These are phyloP conservation scores for Steccherinum ochraceum DNA, from an alignment of 768 basidiomycete genomes.

Conservation along the genomic window DNA sequence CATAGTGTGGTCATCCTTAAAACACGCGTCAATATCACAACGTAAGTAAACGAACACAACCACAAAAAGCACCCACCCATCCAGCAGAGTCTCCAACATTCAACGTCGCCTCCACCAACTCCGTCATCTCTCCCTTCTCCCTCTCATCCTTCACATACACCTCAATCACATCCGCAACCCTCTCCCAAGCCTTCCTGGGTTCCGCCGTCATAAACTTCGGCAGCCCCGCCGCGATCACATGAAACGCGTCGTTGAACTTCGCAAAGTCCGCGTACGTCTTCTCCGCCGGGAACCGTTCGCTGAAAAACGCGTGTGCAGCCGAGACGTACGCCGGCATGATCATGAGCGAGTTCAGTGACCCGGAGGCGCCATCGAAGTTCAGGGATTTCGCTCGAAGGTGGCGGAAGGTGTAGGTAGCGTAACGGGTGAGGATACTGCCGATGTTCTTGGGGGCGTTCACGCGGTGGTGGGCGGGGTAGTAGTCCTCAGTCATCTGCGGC, in stretches of 20 bases:
- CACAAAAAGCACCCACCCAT: slow-evolving; percentile 9
- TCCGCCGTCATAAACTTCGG: slow-evolving; percentile 14
- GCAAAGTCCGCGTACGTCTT: slow-evolving; percentile 9
- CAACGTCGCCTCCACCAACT: slow-evolving; percentile 1
- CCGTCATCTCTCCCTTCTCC: slow-evolving; percentile 1
- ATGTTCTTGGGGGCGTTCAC: slow-evolving; percentile 10
- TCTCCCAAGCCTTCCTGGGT: slow-evolving; percentile 8
- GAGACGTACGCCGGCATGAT: slow-evolving; percentile 13
- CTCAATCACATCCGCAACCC: slow-evolving; percentile 10
- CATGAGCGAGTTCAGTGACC: slow-evolving; percentile 8
- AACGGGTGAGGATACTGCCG: slow-evolving; percentile 6
- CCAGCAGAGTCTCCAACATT: not conserved
- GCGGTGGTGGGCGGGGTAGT: slow-evolving; percentile 12
- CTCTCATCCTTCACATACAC: slow-evolving; percentile 2
- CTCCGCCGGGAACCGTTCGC: slow-evolving; percentile 13
- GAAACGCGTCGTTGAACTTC: slow-evolving; percentile 17
- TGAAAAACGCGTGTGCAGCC: slow-evolving; percentile 15
- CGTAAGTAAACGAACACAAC: not conserved
- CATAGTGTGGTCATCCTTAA: not conserved
- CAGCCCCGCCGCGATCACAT: slow-evolving; percentile 9
- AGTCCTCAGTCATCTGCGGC: slow-evolving; percentile 7
- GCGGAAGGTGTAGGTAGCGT: slow-evolving; percentile 6
- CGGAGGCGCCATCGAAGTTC: slow-evolving; percentile 3
- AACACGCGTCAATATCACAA: not conserved
- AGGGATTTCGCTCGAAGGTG: slow-evolving; percentile 2